Percentiles rank a stretch among this genome's conserved stretches.
phyloP scores from a whole-genome alignment of 306 rosid genomes.

The Dalbergia oliveri region DNA sequence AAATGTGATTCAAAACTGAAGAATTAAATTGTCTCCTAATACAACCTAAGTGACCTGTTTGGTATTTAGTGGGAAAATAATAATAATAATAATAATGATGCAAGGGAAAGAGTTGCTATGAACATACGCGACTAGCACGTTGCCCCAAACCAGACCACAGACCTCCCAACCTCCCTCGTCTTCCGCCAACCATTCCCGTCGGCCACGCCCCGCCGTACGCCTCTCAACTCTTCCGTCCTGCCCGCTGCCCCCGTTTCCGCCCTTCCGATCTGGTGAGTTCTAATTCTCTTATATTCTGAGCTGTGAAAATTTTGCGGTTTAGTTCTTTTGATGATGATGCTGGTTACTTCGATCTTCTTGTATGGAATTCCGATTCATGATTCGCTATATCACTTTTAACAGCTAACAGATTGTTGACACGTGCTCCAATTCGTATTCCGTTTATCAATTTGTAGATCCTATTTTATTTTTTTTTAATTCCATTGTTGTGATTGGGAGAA shows the following conservation, averaged over 20 bases:
- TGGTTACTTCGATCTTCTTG: conserved; percentile 33
- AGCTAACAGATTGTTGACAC: conserved; percentile 1
- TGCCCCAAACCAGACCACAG: conserved; percentile 30
- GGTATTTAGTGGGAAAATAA: no score
- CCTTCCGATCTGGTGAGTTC: conserved; percentile 43
- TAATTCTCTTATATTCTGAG: neutral
- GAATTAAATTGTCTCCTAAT: no score
- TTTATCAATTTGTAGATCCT: conserved; percentile 39
- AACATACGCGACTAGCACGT: neutral
- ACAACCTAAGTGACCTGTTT: no score
- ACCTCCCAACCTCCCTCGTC: conserved; percentile 36
- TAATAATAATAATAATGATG: neutral
- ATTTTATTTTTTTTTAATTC: neutral
- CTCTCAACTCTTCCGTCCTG: conserved; percentile 13
- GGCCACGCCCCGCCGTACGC: conserved; percentile 16
- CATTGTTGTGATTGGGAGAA: conserved; percentile 33
- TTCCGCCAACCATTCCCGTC: neutral
- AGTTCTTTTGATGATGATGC: conserved; percentile 13
- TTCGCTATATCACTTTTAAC: conserved; percentile 18
- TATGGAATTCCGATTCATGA: neutral
- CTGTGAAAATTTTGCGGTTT: neutral
- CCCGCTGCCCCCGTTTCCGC: conserved; percentile 10
- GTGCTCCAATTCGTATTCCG: neutral
- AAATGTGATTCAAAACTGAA: no score
- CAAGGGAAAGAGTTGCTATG: neutral